Evolutionary conservation across 768 basidiomycete species (phyloP), one percentile per base, ranked within the genome.

Genomic region (Mycena epipterygia): DNA sequence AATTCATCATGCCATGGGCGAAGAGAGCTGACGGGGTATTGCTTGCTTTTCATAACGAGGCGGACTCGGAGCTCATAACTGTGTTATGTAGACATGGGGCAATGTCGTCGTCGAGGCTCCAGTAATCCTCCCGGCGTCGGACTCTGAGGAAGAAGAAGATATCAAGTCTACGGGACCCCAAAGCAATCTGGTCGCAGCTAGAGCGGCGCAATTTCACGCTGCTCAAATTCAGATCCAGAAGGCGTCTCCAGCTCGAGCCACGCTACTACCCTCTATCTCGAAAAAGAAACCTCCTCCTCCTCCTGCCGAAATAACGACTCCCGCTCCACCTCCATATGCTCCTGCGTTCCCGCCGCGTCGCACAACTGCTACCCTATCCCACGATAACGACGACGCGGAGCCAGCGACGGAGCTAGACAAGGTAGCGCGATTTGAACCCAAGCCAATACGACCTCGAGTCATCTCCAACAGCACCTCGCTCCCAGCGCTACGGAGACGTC

Each of bases 21-120:
- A 70, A 70, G 35, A 63, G 69, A 7, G 56, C 69, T 23, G 69
- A 70, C 57, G 69, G 69, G 69, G 69, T 70, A 65, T 46, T 53
- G 62, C 63, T 64, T 42, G 27, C 62, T 59, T 51, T 59, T 41
- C 68, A 33, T 57, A 30, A 37, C 29, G 42, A 49, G 44, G 52
- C 35, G 57, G 39, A 68, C 48, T 44, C 46, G 37, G 32, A 59
- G 41, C 69, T 65, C 56, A 64, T 60, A 64, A 48, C 56, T 65
- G 39, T 70, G 48, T 44, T 57, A 44, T 48, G 30, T 56, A 70
- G 69, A 70, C 69, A 44, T 70, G 69, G 69, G 68, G 69, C 44
- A 70, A 70, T 53, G 58, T 63, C 60, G 53, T 48, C 33, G 62
- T 70, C 63, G 69, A 70, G 27, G 63, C 69, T 27, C 69, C 69